Conservation (phyloP, 306 rosid species). For the Lithocarpus polystachyus region DNA sequence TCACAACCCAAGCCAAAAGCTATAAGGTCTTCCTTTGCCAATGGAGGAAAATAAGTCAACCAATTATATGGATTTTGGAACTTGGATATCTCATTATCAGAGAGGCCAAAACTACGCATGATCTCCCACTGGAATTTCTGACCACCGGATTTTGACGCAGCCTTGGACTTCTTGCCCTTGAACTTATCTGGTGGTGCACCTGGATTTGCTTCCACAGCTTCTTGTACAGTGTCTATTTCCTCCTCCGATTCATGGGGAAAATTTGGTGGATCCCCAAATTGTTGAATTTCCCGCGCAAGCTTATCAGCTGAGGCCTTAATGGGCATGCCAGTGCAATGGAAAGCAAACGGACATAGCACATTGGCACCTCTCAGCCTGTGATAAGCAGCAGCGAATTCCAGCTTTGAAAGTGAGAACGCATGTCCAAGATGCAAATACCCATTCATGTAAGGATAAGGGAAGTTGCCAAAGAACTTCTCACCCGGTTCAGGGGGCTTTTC, state of each 20-base stretch:
- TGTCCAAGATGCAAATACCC: slow-evolving; percentile 86
- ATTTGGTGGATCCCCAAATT: slow-evolving; percentile 71
- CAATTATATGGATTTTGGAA: slow-evolving; percentile 81
- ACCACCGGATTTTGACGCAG: slow-evolving; percentile 59
- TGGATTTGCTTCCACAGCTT: slow-evolving; percentile 27
- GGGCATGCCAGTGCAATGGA: slow-evolving; percentile 99
- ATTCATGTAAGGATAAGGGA: slow-evolving; percentile 93
- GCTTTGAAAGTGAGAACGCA: slow-evolving; percentile 71
- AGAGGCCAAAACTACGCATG: slow-evolving; percentile 83
- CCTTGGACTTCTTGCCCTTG: slow-evolving; percentile 93
- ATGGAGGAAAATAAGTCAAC: slow-evolving; percentile 81
- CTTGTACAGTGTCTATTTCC: slow-evolving; percentile 28
- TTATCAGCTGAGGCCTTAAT: slow-evolving; percentile 96
- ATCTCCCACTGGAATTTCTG: slow-evolving; percentile 89
- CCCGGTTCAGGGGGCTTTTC: slow-evolving; percentile 56
- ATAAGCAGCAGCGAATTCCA: slow-evolving; percentile 85
- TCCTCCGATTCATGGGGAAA: slow-evolving; percentile 49
- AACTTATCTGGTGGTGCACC: slow-evolving; percentile 59
- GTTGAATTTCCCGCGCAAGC: slow-evolving; percentile 66
- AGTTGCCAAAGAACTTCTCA: slow-evolving; percentile 86
- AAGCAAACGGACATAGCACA: slow-evolving; percentile 80
- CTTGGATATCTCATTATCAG: slow-evolving; percentile 67
- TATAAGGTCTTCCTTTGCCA: slow-evolving; percentile 86
- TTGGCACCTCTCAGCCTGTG: slow-evolving; percentile 85
- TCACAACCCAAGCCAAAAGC: slow-evolving; percentile 94